These are phyloP conservation scores for Platanthera guangdongensis DNA, from an alignment of 106 monocot species.

Conservation along the genomic window DNA sequence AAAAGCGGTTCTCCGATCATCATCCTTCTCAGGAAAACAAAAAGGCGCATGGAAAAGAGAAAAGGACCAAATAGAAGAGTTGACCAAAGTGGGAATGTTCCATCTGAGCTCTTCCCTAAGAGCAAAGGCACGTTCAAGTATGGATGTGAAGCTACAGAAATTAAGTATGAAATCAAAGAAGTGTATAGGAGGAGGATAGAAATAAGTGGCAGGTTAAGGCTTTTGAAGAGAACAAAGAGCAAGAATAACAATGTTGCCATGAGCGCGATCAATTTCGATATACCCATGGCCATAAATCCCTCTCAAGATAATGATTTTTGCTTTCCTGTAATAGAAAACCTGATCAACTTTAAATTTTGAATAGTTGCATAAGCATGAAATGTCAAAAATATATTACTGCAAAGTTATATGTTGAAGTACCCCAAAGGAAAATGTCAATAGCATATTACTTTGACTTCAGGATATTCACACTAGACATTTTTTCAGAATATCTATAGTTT, in stretches of 20 bases:
- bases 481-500: too few relatives aligned
- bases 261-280: constrained; percentile 61
- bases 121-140: constrained; percentile 65
- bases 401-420: not conserved
- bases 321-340: constrained; percentile 2
- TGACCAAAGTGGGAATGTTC: constrained; percentile 79
- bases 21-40: constrained; percentile 57
- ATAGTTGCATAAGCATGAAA: not conserved
- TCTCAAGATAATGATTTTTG: not conserved
- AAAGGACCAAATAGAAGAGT: constrained; percentile 62
- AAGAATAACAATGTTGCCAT: constrained; percentile 51
- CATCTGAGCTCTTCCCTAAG: constrained; percentile 71
- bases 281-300: constrained; percentile 25
- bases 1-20: constrained; percentile 55
- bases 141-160: constrained; percentile 75
- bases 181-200: constrained; percentile 43
- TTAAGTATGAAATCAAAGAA: constrained; percentile 51
- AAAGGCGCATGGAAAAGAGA: constrained; percentile 44
- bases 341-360: not conserved
- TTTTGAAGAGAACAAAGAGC: constrained; percentile 27
- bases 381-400: not conserved
- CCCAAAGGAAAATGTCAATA: not conserved
- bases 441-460: too few relatives aligned
- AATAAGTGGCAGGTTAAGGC: constrained; percentile 22
- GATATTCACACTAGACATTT: too few relatives aligned